phyloP scores from a whole-genome alignment of 306 rosid species.

The Phaseolus lunatus region DNA sequence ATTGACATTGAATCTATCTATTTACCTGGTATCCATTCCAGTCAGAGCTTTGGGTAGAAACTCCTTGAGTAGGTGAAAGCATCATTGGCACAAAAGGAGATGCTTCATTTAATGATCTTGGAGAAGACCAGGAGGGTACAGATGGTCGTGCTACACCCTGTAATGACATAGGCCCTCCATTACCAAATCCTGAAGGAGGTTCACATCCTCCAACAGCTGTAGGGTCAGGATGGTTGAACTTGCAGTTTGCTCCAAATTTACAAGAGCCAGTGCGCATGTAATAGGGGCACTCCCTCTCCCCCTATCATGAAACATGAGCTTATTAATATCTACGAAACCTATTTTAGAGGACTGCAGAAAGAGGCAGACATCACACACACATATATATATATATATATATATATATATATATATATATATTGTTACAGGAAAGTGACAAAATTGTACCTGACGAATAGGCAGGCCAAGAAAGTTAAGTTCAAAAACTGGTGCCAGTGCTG shows the following conservation, averaged over 20 bases:
- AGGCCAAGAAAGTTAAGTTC: conserved; percentile 88
- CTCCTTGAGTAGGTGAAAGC: conserved; percentile 64
- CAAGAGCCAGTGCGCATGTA: conserved; percentile 98
- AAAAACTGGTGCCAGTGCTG: conserved; percentile 49
- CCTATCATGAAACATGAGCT: conserved; percentile 60
- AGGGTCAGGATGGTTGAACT: conserved; percentile 98
- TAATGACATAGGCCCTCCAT: conserved; percentile 62
- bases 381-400: background rate
- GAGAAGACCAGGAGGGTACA: conserved; percentile 66
- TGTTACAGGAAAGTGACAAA: background rate
- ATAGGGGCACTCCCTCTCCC: conserved; percentile 85
- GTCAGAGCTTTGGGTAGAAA: conserved; percentile 67
- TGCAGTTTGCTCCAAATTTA: conserved; percentile 90
- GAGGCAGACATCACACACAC: conserved; percentile 1
- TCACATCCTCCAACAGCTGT: conserved; percentile 68
- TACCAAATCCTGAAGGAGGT: conserved; percentile 62
- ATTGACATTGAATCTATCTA: conserved; percentile 7
- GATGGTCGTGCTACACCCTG: conserved; percentile 67
- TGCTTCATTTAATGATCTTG: conserved; percentile 71
- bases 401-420: background rate
- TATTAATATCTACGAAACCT: conserved; percentile 12
- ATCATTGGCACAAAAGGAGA: conserved; percentile 70
- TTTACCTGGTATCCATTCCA: conserved; percentile 92
- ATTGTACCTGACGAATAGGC: conserved; percentile 86
- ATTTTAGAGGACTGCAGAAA: conserved; percentile 35